These are phyloP conservation scores for Plantago major DNA, from an alignment of 257 asterid genomes.

Conservation along the genomic window DNA sequence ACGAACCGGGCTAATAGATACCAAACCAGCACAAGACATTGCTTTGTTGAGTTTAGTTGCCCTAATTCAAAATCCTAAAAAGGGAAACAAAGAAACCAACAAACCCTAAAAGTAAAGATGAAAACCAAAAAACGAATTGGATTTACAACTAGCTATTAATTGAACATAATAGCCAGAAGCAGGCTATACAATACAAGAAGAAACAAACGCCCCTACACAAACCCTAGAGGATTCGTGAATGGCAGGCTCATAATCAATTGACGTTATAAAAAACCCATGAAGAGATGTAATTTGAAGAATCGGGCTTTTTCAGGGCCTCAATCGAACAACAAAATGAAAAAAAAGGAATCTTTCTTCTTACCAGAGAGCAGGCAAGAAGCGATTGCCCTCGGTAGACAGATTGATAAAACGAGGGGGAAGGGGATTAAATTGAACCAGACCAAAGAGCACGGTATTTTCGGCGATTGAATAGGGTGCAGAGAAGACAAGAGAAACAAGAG, in stretches of 20 bases:
- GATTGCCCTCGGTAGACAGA: conserved; percentile 12
- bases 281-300: neutral
- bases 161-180: neutral
- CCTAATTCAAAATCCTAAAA: conserved; percentile 3
- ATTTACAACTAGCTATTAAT: neutral
- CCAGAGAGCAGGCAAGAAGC: conserved; percentile 26
- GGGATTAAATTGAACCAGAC: neutral
- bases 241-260: neutral
- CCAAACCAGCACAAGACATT: conserved; percentile 48
- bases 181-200: neutral
- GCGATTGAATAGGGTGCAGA: conserved; percentile 1
- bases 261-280: neutral
- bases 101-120: neutral
- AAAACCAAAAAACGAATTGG: neutral
- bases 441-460: conserved; percentile 4
- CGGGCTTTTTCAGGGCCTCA: neutral
- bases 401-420: neutral
- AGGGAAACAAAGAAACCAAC: no score
- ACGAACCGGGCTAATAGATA: conserved; percentile 31
- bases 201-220: neutral
- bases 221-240: conserved; percentile 10
- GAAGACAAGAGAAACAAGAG: no score
- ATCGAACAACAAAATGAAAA: neutral
- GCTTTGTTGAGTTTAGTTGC: neutral
- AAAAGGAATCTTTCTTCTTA: conserved; percentile 16